Percentiles rank a stretch among this genome's conserved stretches.
phyloP scores from a whole-genome alignment of 2,329 filamentous ascomycete species.

The Talaromyces rugulosus region DNA sequence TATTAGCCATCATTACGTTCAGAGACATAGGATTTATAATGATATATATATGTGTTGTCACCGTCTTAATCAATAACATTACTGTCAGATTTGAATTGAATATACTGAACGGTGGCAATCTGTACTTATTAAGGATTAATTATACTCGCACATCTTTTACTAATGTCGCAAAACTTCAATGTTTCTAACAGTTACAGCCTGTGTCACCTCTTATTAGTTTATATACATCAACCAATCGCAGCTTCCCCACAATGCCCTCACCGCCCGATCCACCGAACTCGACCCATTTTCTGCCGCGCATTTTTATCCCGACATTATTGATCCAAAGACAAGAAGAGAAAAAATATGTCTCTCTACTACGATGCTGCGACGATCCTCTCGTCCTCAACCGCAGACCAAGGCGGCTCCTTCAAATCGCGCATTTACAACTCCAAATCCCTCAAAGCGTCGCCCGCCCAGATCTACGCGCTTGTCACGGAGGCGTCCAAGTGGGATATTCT shows the following conservation, averaged over 20 bases:
- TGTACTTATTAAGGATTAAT: too few species aligned
- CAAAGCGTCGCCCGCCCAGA: constrained; percentile 73
- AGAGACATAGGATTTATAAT: too few species aligned
- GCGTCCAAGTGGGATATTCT: constrained; percentile 85
- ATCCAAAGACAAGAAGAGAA: background rate
- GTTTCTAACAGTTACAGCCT: too few species aligned
- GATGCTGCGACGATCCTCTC: constrained; percentile 76
- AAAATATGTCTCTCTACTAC: constrained; percentile 84
- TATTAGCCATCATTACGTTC: too few species aligned
- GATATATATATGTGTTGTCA: too few species aligned
- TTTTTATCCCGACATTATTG: background rate
- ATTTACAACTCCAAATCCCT: constrained; percentile 70
- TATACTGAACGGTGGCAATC: too few species aligned
- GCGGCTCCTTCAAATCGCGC: constrained; percentile 82
- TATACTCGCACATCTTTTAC: too few species aligned
- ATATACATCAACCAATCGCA: background rate
- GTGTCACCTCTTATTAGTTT: too few species aligned
- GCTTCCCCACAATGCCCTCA: background rate
- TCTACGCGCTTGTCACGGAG: constrained; percentile 84
- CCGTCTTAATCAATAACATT: too few species aligned
- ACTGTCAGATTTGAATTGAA: too few species aligned
- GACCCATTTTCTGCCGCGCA: background rate
- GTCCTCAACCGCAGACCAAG: constrained; percentile 49
- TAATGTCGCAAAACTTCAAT: too few species aligned
- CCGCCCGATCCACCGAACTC: background rate